phyloP scores from a whole-genome alignment of 2,329 filamentous ascomycete genomes.

The Mycosphaerella arachidis region DNA sequence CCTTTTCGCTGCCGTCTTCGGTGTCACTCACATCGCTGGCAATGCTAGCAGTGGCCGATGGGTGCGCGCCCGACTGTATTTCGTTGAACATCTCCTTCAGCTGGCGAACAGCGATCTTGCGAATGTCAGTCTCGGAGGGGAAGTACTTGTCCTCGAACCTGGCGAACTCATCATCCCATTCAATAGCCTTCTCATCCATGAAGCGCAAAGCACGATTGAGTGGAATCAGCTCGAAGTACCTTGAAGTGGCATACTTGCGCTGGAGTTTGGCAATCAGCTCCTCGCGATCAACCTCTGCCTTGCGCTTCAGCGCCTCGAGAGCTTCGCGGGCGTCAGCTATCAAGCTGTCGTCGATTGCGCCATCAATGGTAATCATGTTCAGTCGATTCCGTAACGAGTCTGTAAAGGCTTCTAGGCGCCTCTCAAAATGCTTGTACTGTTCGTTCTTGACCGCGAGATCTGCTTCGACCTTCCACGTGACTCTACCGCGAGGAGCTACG shows the following conservation, averaged over 20 bases:
- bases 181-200: slow-evolving; percentile 86
- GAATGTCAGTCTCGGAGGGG: slow-evolving; percentile 91
- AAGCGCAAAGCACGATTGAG: slow-evolving; percentile 83
- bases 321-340: slow-evolving; percentile 75
- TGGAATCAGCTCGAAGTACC: slow-evolving; percentile 95
- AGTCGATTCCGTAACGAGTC: slow-evolving; percentile 77
- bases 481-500: slow-evolving; percentile 79
- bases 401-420: slow-evolving; percentile 82
- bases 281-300: slow-evolving; percentile 77
- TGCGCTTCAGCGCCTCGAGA: slow-evolving; percentile 71
- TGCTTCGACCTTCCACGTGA: slow-evolving; percentile 97
- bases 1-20: slow-evolving; percentile 58
- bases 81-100: slow-evolving; percentile 93
- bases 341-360: slow-evolving; percentile 80
- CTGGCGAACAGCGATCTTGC: slow-evolving; percentile 84
- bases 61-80: slow-evolving; percentile 53
- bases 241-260: slow-evolving; percentile 85
- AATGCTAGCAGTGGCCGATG: slow-evolving; percentile 29
- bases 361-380: slow-evolving; percentile 80
- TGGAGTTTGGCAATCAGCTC: slow-evolving; percentile 73
- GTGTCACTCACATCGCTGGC: slow-evolving; percentile 42
- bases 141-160: slow-evolving; percentile 93
- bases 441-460: slow-evolving; percentile 92
- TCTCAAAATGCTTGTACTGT: slow-evolving; percentile 74
- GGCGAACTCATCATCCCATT: slow-evolving; percentile 86